Base-by-base conservation (phyloP, 768 basidiomycete genomes). In the Leccinum fibrillosum region DNA sequence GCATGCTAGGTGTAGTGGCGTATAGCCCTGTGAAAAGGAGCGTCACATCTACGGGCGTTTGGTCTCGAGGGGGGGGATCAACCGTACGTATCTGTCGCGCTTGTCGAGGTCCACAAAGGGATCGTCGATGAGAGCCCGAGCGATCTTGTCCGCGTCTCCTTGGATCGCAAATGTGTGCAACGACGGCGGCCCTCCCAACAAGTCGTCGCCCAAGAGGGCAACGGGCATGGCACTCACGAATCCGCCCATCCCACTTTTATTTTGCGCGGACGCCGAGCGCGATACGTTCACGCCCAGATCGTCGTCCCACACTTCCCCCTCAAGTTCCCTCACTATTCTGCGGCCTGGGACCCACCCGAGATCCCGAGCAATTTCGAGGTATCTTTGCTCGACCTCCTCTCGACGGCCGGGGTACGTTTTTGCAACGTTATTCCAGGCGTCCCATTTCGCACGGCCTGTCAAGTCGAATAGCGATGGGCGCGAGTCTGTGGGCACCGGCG, bases 371-470 rank as follows among this genome's bases (percentile, higher is more conserved):
- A 92, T 79, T 21, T 82, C 82, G 57, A 90, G 70, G 69, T 94
- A 94, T 67, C 84, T 77, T 45, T 61, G 64, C 72, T 91, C 87
- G 15, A 81, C 88, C 30, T 82, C 81, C 13, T 63, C 61, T 3
- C 64, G 64, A n/a, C 65, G 61, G n/a, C 67, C 71, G 15, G 69
- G 69, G 60, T 85, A 88, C 15, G 70, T 75, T 63, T 81, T 79
- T 7, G 80, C 82, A 11, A 77, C 71, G 12, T 74, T 65, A 50
- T 66, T 78, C 92, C 92, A 94, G 2, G 90, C 89, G 68, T 93
- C 90, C 91, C 91, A 94, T 69, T 94, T 94, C 2, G 90, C 90
- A 19, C 89, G 78, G 15, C 87, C 90, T 2, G 86, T 79, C 72
- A 89, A 78, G 64, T 93, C 90, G 69, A 93, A 89, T 44, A 94